Conservation (phyloP, 1,284 basidiomycete genomes). For the Coniferiporia sulphurascens region DNA sequence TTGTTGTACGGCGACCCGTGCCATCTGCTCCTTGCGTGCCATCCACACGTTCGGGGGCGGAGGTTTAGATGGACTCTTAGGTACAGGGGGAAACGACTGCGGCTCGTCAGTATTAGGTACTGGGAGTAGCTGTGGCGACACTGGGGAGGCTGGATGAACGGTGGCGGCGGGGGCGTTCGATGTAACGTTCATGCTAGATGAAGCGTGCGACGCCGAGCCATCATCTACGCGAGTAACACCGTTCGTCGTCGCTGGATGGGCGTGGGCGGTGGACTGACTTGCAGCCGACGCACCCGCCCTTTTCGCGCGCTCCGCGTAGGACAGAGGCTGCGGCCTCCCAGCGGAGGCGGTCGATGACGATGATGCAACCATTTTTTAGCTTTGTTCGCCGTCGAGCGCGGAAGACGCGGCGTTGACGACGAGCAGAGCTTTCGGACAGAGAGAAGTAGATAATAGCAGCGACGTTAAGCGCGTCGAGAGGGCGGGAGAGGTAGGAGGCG, state of each 20-base stretch:
- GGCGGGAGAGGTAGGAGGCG: neutral
- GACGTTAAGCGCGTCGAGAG: constrained; percentile 2
- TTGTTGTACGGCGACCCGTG: constrained; percentile 21
- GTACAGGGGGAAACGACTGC: neutral
- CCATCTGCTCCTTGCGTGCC: constrained; percentile 44
- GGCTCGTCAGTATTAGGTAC: constrained; percentile 1
- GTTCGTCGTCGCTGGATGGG: constrained; percentile 19
- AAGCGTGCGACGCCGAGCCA: constrained; percentile 21
- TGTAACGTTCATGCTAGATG: constrained; percentile 15
- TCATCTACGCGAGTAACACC: constrained; percentile 9
- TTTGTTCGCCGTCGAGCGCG: neutral
- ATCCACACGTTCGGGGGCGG: constrained; percentile 46
- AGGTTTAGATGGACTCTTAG: constrained; percentile 22
- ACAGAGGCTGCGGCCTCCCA: constrained; percentile 36
- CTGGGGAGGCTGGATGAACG: constrained; percentile 18
- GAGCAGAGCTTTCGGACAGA: neutral
- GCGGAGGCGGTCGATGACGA: constrained; percentile 7
- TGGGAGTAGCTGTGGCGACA: constrained; percentile 20
- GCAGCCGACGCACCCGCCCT: constrained; percentile 28
- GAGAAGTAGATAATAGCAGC: neutral
- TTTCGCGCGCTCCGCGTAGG: constrained; percentile 60
- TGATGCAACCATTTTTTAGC: constrained; percentile 9
- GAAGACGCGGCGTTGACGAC: neutral
- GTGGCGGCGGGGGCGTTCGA: constrained; percentile 9
- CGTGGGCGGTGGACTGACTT: constrained; percentile 8